Conservation (phyloP, 345 rosid genomes). For the Salix udensis region DNA sequence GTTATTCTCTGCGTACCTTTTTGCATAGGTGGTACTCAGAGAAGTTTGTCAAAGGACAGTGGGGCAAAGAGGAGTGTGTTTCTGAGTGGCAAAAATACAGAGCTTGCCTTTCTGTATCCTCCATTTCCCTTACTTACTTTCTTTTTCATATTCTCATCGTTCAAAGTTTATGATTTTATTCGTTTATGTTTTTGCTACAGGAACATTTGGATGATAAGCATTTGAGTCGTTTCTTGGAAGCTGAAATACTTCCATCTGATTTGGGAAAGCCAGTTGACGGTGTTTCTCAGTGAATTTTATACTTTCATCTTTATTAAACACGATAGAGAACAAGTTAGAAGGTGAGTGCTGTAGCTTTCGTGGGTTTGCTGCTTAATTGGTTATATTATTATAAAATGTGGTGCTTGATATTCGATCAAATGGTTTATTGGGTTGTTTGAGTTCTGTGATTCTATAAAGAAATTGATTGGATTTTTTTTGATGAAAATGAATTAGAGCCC, state of each 20-base stretch:
- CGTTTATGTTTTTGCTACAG: constrained; percentile 26
- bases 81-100: constrained; percentile 75
- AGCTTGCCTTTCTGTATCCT: constrained; percentile 69
- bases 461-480: no score
- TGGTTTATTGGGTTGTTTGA: no score
- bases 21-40: constrained; percentile 78
- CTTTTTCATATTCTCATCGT: not conserved
- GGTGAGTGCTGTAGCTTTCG: not conserved
- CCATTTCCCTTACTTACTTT: not conserved
- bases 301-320: not conserved
- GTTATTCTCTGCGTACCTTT: not conserved
- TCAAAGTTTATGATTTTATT: not conserved
- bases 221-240: constrained; percentile 64
- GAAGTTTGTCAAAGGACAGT: constrained; percentile 73
- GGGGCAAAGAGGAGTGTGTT: constrained; percentile 72
- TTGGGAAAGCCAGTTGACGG: constrained; percentile 31
- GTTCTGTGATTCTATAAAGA: no score
- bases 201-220: constrained; percentile 74
- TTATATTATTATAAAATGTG: not conserved
- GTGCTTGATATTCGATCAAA: no score
- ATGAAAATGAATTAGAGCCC: no score
- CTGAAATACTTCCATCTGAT: constrained; percentile 37
- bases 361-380: not conserved
- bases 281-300: constrained; percentile 10
- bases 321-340: not conserved